A percentile compares a stretch with the other conserved stretches of the same genome.
Evolutionary conservation across 164 flowering plant genomes (phyloP).

Genomic region (Macadamia tetraphylla): DNA sequence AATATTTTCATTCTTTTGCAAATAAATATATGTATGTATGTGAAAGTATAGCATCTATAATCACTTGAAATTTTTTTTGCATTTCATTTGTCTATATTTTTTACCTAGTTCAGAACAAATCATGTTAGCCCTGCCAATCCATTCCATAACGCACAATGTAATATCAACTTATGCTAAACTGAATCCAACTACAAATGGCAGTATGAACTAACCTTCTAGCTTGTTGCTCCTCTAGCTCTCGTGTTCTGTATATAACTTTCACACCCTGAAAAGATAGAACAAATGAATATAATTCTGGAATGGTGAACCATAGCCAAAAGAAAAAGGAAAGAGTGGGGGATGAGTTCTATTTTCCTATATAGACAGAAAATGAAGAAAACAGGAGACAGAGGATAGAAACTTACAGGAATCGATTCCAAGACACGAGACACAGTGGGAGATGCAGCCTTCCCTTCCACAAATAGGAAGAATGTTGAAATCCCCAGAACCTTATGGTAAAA

Average conservation of each 20-base stretch:
- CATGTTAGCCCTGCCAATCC: too few species aligned
- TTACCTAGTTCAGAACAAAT: too few species aligned
- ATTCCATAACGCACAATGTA: too few species aligned
- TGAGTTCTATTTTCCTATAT: background rate
- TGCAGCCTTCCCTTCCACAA: constrained; percentile 98
- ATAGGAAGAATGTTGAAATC: constrained; percentile 76
- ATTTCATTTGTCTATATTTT: too few species aligned
- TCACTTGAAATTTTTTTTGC: too few species aligned
- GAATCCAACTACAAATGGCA: background rate
- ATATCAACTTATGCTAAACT: background rate
- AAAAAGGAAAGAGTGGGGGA: background rate
- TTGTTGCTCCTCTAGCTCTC: constrained; percentile 89
- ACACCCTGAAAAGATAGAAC: constrained; percentile 58
- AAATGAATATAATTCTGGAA: constrained; percentile 1
- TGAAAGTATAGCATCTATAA: too few species aligned
- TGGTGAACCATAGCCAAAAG: background rate
- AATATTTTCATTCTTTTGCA: too few species aligned
- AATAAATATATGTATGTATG: too few species aligned
- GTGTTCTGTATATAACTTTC: constrained; percentile 78
- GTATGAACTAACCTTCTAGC: constrained; percentile 58
- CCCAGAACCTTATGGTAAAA: constrained; percentile 94
- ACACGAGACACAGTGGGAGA: constrained; percentile 70
- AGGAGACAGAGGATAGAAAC: constrained; percentile 19
- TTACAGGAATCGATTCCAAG: constrained; percentile 79
- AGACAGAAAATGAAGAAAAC: background rate